Percentiles rank a stretch among this genome's conserved stretches.
phyloP scores from a whole-genome alignment of 192 early-diverging fungal genomes.

The Backusella mclennaniae region DNA sequence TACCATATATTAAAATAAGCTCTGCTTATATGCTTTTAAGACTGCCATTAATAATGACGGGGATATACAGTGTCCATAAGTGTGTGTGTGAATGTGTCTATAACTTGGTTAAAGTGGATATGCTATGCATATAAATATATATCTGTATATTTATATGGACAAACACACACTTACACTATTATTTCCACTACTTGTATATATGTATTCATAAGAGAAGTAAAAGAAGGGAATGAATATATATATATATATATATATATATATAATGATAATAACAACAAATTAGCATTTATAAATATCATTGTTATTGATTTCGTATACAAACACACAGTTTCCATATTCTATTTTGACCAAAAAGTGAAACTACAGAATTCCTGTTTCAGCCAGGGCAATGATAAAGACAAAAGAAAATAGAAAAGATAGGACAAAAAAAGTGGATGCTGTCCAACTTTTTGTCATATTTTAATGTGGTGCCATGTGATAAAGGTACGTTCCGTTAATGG shows the following conservation, averaged over 20 bases:
- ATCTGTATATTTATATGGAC: too few species aligned
- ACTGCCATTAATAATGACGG: neutral
- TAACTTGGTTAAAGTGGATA: neutral
- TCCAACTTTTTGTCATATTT: neutral
- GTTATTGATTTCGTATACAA: neutral
- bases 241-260: too few species aligned
- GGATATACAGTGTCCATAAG: neutral
- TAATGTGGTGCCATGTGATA: neutral
- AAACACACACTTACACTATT: too few species aligned
- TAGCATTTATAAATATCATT: neutral
- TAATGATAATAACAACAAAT: too few species aligned
- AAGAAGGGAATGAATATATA: too few species aligned
- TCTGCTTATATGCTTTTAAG: neutral
- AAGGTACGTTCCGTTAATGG: neutral
- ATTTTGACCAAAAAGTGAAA: too few species aligned
- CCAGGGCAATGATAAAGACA: neutral
- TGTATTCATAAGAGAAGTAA: too few species aligned
- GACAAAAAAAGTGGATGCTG: neutral
- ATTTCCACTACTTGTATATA: too few species aligned
- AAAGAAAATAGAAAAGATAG: neutral
- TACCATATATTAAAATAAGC: neutral
- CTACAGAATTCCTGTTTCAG: neutral
- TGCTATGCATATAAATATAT: neutral
- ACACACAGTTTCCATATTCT: too few species aligned
- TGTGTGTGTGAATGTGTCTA: neutral